Percentiles rank a stretch among this genome's conserved stretches.
Conservation (phyloP, 2,329 filamentous ascomycete genomes). For the Fusarium fujikuroi region DNA sequence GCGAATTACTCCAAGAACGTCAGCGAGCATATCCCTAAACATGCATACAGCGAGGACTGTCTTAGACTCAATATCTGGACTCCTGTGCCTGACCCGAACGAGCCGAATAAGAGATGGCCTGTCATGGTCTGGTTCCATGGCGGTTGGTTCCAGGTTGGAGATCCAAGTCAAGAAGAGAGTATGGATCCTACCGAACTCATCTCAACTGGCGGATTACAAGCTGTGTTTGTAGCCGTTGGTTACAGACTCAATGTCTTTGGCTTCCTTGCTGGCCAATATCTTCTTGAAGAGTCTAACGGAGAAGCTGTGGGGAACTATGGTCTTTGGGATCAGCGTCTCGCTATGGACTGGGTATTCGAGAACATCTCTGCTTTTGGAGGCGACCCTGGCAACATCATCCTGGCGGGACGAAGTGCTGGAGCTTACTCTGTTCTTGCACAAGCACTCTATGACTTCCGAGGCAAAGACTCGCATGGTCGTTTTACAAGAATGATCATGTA, state of each 20-base stretch:
- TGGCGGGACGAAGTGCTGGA: background rate
- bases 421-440: conserved; percentile 4
- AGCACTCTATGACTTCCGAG: conserved; percentile 1
- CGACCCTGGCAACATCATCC: background rate
- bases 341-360: conserved; percentile 11
- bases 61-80: conserved; percentile 6
- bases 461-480: background rate
- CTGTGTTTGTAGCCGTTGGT: conserved; percentile 5
- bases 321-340: conserved; percentile 18
- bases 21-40: conserved; percentile 13
- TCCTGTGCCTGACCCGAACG: background rate
- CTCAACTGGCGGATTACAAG: conserved; percentile 32
- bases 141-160: conserved; percentile 60
- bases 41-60: conserved; percentile 16
- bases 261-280: background rate
- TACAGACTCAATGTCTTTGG: conserved; percentile 16
- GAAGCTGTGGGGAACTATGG: conserved; percentile 1
- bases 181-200: conserved; percentile 58
- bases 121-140: conserved; percentile 55
- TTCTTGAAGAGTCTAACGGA: background rate
- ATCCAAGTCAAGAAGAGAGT: conserved; percentile 54
- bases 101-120: conserved; percentile 37
- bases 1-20: conserved; percentile 21
- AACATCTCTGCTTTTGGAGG: conserved; percentile 1
- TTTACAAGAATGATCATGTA: conserved; percentile 19